Base-by-base conservation (phyloP, 192 early-diverging fungal species). In the Radiomyces spectabilis region DNA sequence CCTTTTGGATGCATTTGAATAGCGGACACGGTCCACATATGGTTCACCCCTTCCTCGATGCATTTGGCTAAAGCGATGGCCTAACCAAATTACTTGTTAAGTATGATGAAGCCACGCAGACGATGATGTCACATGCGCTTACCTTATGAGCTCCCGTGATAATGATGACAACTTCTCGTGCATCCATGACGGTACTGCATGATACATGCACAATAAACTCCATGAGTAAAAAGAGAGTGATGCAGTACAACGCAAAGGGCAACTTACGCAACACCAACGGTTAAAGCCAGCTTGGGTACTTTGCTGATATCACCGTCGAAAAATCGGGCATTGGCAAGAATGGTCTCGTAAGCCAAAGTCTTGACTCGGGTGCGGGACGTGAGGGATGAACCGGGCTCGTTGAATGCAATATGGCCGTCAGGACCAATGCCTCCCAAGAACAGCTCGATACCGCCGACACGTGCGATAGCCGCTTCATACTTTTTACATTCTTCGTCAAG, bases 351-450 rank as follows among this genome's bases (percentile, higher is more conserved):
- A 25, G 88, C 88, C 3, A 91, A 72, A 13, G 88, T 91, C 73
- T 91, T 91, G 72, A 87, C 85, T 33, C 88, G 76, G 19, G 88
- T 91, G 53, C 86, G 79, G 25, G 85, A 87, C 50, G 74, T 77
- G 43, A 91, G 77, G 40, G 87, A 89, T 40, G 85, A 87, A 22
- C 89, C 89, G 27, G 89, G 89, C 64, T 91, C 89, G 80, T 61
- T 75, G 74, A 91, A 91, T 42, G 89, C 89, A 72, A 91, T 89
- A 58, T 91, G 89, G 66, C 89, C 89, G 67, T 91, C 89, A 16
- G 89, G 89, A 38, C 89, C 89, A 48, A 92, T 92, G 47, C 87
- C 86, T 50, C 89, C 89, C 65, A 92, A 61, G 62, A 92, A 92
- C 21, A 92, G 81, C 78, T 92, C 89, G 42, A 91, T 85, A 51